Evolutionary conservation across 2,329 filamentous ascomycete genomes (phyloP).

Genomic region (Westerdykella ornata): DNA sequence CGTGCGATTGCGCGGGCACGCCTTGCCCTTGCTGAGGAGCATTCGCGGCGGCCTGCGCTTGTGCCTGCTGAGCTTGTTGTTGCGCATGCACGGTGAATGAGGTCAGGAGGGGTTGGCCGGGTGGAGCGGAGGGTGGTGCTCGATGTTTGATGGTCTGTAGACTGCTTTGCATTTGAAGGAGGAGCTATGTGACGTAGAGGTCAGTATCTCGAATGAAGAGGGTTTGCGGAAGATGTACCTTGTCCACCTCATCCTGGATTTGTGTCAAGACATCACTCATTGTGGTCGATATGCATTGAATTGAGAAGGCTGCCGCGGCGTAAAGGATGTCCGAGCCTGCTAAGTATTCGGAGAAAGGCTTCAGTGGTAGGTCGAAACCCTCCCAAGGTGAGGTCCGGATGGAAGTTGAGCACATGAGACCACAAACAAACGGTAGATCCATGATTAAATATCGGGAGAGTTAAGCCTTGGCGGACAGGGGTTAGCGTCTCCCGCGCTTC

Average conservation of each 20-base stretch:
- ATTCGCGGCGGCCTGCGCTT: slow-evolving; percentile 12
- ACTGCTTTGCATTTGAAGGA: slow-evolving; percentile 44
- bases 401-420: no score
- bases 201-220: not conserved
- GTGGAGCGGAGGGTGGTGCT: slow-evolving; percentile 39
- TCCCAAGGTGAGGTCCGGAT: no score
- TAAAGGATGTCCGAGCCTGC: no score
- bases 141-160: slow-evolving; percentile 41
- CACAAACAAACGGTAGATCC: no score
- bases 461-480: slow-evolving; percentile 6
- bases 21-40: slow-evolving; percentile 3
- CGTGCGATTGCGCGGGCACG: slow-evolving; percentile 8
- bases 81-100: slow-evolving; percentile 28
- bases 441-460: no score
- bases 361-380: no score
- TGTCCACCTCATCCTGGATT: slow-evolving; percentile 76
- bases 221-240: slow-evolving; percentile 46
- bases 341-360: no score
- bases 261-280: slow-evolving; percentile 77
- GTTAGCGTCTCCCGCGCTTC: slow-evolving; percentile 12
- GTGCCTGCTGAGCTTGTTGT: slow-evolving; percentile 17
- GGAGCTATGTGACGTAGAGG: slow-evolving; percentile 30
- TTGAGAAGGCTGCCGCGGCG: no score
- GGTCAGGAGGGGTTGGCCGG: slow-evolving; percentile 38
- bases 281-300: slow-evolving; percentile 5